A percentile compares a stretch with the other conserved stretches of the same genome.
Conservation (phyloP, 768 basidiomycete species). For the Ramaria sp. region DNA sequence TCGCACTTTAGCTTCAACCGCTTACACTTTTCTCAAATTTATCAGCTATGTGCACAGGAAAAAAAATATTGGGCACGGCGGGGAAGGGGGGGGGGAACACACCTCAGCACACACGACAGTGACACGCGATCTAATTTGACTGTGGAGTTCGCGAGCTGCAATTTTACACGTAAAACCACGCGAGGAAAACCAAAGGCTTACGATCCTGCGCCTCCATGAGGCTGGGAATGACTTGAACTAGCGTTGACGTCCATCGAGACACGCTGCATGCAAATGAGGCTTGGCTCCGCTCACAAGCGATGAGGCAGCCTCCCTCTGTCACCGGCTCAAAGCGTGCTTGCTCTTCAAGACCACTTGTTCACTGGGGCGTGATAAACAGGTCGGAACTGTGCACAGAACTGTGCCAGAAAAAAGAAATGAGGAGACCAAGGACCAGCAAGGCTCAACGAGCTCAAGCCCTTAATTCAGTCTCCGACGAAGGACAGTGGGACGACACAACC, state of each 20-base stretch:
- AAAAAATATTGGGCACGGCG: background rate
- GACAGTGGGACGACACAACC: background rate
- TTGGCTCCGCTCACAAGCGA: background rate
- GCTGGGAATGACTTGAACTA: background rate
- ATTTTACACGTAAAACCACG: background rate
- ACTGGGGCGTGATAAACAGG: background rate
- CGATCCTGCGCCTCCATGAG: background rate
- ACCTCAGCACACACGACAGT: constrained; percentile 81
- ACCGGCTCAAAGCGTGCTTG: background rate
- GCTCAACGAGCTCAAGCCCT: background rate
- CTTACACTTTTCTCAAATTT: constrained; percentile 48
- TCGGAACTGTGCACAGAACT: background rate
- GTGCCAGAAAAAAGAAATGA: background rate
- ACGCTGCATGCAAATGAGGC: background rate
- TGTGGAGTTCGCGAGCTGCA: constrained; percentile 16
- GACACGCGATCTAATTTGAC: constrained; percentile 64
- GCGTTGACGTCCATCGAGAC: background rate
- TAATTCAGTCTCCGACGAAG: background rate
- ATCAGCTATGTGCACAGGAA: background rate
- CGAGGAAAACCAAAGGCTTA: background rate
- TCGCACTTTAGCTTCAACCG: constrained; percentile 83
- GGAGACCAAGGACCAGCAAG: background rate
- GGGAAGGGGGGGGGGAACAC: no score
- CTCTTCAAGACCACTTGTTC: background rate
- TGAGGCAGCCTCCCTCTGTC: background rate